Conservation (phyloP, 345 rosid species). For the Euphorbia tirucalli region DNA sequence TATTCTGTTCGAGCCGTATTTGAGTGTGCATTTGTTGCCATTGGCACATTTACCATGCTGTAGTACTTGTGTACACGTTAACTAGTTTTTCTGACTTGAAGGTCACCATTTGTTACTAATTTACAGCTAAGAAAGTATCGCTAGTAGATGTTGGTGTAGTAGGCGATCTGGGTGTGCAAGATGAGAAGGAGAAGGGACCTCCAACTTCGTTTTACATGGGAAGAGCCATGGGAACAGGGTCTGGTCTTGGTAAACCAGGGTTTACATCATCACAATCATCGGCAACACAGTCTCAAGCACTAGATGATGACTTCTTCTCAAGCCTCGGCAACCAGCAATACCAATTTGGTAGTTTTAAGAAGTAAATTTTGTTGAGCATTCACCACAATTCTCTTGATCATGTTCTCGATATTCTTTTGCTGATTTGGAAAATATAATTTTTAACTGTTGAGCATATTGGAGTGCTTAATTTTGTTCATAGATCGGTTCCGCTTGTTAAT, state of each 20-base stretch:
- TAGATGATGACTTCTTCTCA: conserved; percentile 66
- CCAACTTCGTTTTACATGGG: conserved; percentile 70
- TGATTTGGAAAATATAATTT: background rate
- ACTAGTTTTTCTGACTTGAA: background rate
- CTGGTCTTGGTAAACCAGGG: conserved; percentile 72
- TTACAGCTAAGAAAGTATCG: conserved; percentile 93
- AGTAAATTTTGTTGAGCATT: conserved; percentile 34
- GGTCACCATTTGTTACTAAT: conserved; percentile 9
- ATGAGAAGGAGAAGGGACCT: conserved; percentile 64
- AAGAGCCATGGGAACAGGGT: conserved; percentile 82
- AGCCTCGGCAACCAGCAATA: conserved; percentile 56
- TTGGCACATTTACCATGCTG: background rate
- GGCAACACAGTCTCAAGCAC: conserved; percentile 23
- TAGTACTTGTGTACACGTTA: background rate
- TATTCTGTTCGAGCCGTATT: too few relatives aligned
- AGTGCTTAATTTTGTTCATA: conserved; percentile 12
- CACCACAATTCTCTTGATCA: background rate
- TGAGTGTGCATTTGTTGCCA: background rate
- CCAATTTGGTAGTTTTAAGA: conserved; percentile 58
- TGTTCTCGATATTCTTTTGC: conserved; percentile 7
- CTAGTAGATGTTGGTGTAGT: conserved; percentile 81
- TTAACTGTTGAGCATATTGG: background rate
- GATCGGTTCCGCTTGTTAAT: background rate
- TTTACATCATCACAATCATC: conserved; percentile 36
- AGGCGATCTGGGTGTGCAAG: conserved; percentile 57